These are phyloP conservation scores for Ceratocystis cubensis DNA, from an alignment of 2,329 filamentous ascomycete species.

Conservation along the genomic window DNA sequence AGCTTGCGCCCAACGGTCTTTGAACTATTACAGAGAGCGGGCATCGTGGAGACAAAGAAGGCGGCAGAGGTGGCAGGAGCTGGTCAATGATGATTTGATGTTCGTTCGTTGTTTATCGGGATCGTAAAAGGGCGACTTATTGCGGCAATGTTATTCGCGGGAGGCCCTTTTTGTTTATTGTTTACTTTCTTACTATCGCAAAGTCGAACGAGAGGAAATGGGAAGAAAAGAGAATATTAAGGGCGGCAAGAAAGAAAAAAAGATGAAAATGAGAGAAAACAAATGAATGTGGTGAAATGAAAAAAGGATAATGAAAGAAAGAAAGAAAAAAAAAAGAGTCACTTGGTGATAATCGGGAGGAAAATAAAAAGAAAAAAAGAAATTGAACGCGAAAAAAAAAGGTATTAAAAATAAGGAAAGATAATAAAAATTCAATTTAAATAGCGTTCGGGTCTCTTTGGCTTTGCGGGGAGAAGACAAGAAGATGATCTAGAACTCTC, in stretches of 20 bases:
- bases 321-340: neutral
- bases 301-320: neutral
- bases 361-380: neutral
- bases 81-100: no score
- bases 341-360: conserved; percentile 1
- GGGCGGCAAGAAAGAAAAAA: neutral
- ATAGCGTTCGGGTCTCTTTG: neutral
- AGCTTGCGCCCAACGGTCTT: conserved; percentile 94
- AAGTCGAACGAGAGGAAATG: neutral
- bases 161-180: neutral
- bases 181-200: neutral
- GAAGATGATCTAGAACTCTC: neutral
- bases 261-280: conserved; percentile 12
- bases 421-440: neutral
- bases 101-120: neutral
- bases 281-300: conserved; percentile 12
- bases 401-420: neutral
- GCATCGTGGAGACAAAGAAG: conserved; percentile 16
- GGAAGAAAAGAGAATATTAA: neutral
- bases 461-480: neutral
- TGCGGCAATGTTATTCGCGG: neutral
- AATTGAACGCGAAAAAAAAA: neutral
- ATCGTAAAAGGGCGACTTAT: neutral
- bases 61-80: neutral
- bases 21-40: conserved; percentile 50